Conservation (phyloP, 495 filamentous ascomycete genomes). For the Lasiosphaeria hispida region DNA sequence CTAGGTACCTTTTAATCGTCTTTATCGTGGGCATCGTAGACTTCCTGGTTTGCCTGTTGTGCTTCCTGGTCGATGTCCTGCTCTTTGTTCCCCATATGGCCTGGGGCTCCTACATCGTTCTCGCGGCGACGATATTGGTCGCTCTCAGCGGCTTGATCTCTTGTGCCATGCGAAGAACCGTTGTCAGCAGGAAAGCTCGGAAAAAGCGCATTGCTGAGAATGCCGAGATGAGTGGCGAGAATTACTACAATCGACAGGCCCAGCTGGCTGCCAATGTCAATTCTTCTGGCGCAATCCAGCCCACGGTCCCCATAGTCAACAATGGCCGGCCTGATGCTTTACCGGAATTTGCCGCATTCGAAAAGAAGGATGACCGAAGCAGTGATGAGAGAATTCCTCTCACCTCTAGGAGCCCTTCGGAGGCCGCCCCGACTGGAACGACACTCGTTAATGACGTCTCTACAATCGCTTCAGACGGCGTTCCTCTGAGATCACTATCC, state of each 20-base stretch:
- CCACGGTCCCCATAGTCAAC: conserved; percentile 54
- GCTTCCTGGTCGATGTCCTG: conserved; percentile 93
- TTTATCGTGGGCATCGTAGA: conserved; percentile 85
- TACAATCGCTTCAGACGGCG: conserved; percentile 33
- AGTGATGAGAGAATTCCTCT: conserved; percentile 84
- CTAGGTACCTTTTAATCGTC: conserved; percentile 77
- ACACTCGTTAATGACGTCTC: conserved; percentile 32
- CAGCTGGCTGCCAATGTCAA: conserved; percentile 41
- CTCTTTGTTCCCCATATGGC: conserved; percentile 91
- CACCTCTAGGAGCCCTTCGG: conserved; percentile 61
- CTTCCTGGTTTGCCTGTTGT: conserved; percentile 77
- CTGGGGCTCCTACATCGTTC: conserved; percentile 94
- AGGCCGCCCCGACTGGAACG: conserved; percentile 39
- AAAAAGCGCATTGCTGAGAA: conserved; percentile 90
- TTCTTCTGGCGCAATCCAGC: conserved; percentile 45
- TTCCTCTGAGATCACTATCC: conserved; percentile 35
- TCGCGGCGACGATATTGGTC: conserved; percentile 86
- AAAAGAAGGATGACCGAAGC: conserved; percentile 57
- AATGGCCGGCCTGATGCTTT: conserved; percentile 55
- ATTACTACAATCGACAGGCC: conserved; percentile 77
- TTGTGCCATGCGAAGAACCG: conserved; percentile 94
- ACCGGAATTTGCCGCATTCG: conserved; percentile 76
- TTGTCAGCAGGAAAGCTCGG: conserved; percentile 87
- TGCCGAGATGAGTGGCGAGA: conserved; percentile 90
- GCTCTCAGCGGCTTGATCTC: conserved; percentile 80